A percentile compares a stretch with the other conserved stretches of the same genome.
These are phyloP conservation scores for Mycena filopes DNA, from an alignment of 768 basidiomycete genomes.

Conservation along the genomic window DNA sequence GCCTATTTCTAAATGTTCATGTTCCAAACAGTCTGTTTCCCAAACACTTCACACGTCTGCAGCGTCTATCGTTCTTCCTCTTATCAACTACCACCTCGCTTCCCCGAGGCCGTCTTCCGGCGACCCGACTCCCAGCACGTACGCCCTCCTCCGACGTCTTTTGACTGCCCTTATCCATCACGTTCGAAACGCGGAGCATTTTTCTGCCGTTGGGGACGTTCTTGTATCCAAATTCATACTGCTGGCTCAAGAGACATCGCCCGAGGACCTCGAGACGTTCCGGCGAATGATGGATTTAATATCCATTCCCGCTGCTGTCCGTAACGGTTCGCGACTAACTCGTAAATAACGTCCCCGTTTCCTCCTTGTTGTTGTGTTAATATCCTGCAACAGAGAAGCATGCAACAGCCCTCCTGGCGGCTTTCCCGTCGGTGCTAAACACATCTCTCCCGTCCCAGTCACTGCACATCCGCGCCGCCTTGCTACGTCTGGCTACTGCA, in stretches of 20 bases:
- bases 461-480: slow-evolving; percentile 40
- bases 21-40: slow-evolving; percentile 72
- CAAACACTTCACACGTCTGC: slow-evolving; percentile 85
- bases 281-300: slow-evolving; percentile 66
- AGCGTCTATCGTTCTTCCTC: slow-evolving; percentile 64
- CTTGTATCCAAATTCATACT: slow-evolving; percentile 54
- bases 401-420: slow-evolving; percentile 44
- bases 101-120: slow-evolving; percentile 36
- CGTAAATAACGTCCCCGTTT: slow-evolving; percentile 51
- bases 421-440: slow-evolving; percentile 45
- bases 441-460: slow-evolving; percentile 22
- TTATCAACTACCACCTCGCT: slow-evolving; percentile 67
- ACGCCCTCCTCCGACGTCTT: slow-evolving; percentile 72
- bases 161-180: slow-evolving; percentile 89
- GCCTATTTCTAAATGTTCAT: slow-evolving; percentile 18
- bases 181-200: slow-evolving; percentile 75
- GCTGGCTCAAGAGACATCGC: slow-evolving; percentile 34
- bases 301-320: slow-evolving; percentile 67
- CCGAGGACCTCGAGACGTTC: slow-evolving; percentile 50
- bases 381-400: slow-evolving; percentile 45
- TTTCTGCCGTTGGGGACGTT: slow-evolving; percentile 64
- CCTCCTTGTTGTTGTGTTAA: slow-evolving; percentile 13
- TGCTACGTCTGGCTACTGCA: slow-evolving; percentile 53
- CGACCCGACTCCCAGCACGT: slow-evolving; percentile 52
- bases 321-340: slow-evolving; percentile 75